Conservation (phyloP, 176 grass and related monocot genomes). For the Carex myosuroides region DNA sequence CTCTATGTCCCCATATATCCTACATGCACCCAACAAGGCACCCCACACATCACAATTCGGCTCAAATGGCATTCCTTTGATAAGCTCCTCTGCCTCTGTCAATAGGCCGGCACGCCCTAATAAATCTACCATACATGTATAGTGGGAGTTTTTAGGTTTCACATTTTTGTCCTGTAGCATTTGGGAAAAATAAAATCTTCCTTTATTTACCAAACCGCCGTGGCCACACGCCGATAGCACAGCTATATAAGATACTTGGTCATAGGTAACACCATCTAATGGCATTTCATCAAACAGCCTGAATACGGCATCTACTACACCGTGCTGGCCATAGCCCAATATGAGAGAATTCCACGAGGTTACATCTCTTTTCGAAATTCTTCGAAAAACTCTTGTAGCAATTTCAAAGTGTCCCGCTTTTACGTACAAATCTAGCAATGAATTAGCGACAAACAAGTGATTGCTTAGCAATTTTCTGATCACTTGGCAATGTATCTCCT, state of each 20-base stretch:
- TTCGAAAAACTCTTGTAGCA: conserved; percentile 57
- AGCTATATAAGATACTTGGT: conserved; percentile 83
- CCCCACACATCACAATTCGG: conserved; percentile 88
- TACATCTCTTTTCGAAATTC: conserved; percentile 47
- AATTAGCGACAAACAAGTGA: conserved; percentile 59
- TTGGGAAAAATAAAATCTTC: conserved; percentile 69
- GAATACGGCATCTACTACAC: conserved; percentile 56
- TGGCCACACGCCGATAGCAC: conserved; percentile 77
- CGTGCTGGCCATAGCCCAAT: conserved; percentile 61
- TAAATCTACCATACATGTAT: conserved; percentile 94
- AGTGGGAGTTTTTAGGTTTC: conserved; percentile 68
- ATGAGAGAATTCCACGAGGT: conserved; percentile 89
- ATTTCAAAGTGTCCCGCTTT: conserved; percentile 72
- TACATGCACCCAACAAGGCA: conserved; percentile 71
- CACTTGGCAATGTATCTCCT: conserved; percentile 69
- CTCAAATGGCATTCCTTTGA: conserved; percentile 66
- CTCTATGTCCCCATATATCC: conserved; percentile 72
- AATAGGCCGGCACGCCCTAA: conserved; percentile 66
- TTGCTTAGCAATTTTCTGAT: conserved; percentile 40
- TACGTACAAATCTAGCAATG: conserved; percentile 55
- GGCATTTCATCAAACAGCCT: conserved; percentile 67
- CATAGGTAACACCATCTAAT: conserved; percentile 46
- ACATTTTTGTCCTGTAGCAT: conserved; percentile 52
- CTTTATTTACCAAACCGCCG: conserved; percentile 65
- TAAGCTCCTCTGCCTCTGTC: conserved; percentile 43